A percentile compares a stretch with the other conserved stretches of the same genome.
Conservation (phyloP, 768 basidiomycete genomes). For the Royoungia palumana region DNA sequence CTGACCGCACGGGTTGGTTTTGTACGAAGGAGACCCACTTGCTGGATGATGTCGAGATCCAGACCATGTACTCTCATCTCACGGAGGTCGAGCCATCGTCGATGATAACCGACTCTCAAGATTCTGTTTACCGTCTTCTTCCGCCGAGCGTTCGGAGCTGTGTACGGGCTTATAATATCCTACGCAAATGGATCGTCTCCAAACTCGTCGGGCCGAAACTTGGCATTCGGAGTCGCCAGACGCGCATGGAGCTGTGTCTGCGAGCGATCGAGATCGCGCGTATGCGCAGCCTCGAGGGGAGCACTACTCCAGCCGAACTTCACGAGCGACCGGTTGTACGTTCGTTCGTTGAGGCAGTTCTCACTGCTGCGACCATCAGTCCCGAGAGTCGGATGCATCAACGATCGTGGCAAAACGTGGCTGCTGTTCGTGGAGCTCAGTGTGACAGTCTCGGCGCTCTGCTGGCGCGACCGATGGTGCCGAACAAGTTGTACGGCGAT, state of each 20-base stretch:
- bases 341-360: constrained; percentile 77
- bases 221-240: constrained; percentile 60
- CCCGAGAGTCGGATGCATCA: constrained; percentile 75
- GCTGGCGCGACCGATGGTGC: constrained; percentile 48
- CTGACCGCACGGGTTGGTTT: constrained; percentile 82
- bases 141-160: constrained; percentile 76
- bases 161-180: constrained; percentile 68
- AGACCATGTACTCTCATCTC: constrained; percentile 72
- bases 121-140: constrained; percentile 67
- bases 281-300: constrained; percentile 49
- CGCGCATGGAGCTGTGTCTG: constrained; percentile 69
- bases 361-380: constrained; percentile 73
- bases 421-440: constrained; percentile 53
- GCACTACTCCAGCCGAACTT: constrained; percentile 31
- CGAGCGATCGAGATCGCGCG: constrained; percentile 74
- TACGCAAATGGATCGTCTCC: constrained; percentile 77
- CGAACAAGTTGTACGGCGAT: constrained; percentile 44
- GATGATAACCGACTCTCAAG: constrained; percentile 68
- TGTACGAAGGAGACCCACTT: constrained; percentile 48
- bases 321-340: constrained; percentile 64
- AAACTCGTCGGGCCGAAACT: constrained; percentile 64
- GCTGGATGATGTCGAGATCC: constrained; percentile 68
- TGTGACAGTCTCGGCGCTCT: constrained; percentile 61
- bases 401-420: constrained; percentile 77
- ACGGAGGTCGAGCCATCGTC: constrained; percentile 70